Evolutionary conservation across 176 grass and related monocot genomes (phyloP).

Genomic region (Thinopyrum elongatum): DNA sequence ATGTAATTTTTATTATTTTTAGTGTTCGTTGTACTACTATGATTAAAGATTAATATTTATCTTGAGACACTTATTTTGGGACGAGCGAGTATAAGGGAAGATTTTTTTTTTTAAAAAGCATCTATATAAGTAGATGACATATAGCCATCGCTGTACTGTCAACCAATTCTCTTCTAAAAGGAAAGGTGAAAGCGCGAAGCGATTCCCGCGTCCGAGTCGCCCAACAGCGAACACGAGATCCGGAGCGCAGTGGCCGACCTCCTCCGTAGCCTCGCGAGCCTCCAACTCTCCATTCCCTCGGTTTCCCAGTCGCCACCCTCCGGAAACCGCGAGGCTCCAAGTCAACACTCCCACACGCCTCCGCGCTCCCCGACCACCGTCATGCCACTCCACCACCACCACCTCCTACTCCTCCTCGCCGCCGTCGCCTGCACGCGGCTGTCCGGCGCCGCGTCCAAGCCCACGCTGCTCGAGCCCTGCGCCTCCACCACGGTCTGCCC

Average conservation of each 20-base stretch:
- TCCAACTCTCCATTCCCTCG: neutral
- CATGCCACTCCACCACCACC: slow-evolving; percentile 17
- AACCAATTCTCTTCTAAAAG: no score
- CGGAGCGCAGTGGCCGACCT: neutral
- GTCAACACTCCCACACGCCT: neutral
- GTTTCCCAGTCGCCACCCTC: neutral
- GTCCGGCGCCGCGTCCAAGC: slow-evolving; percentile 30
- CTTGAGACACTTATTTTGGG: no score
- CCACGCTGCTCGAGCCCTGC: slow-evolving; percentile 71
- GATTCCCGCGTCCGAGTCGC: neutral
- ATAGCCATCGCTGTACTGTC: no score
- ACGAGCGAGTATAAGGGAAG: no score
- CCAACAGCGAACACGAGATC: slow-evolving; percentile 11
- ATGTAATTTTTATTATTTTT: no score
- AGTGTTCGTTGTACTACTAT: no score
- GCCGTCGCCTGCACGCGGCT: neutral
- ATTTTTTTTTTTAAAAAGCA: no score
- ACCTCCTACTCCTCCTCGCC: slow-evolving; percentile 19
- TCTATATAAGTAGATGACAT: no score
- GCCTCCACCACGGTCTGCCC: slow-evolving; percentile 60
- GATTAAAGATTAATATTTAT: no score
- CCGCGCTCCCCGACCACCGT: slow-evolving; percentile 4
- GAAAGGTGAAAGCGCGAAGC: neutral
- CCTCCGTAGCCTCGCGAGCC: neutral
- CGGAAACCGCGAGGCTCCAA: neutral